Evolutionary conservation across 2,329 filamentous ascomycete genomes (phyloP).

Genomic region (Lasiodiplodia hormozganensis): DNA sequence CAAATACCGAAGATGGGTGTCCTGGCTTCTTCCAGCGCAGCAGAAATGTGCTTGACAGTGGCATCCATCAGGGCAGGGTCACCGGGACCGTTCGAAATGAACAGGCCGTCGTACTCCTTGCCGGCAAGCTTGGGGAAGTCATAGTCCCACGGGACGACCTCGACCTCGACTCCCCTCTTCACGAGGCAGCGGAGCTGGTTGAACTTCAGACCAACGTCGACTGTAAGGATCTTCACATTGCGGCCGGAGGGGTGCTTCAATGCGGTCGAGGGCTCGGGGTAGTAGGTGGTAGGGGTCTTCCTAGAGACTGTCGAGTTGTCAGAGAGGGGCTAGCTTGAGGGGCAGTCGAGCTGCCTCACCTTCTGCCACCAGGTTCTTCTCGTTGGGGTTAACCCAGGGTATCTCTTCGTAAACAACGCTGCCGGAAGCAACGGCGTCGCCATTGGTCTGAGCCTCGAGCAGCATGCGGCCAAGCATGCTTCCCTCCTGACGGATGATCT

Average conservation of each 20-base stretch:
- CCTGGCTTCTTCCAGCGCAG: conserved; percentile 77
- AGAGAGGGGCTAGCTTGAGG: conserved; percentile 7
- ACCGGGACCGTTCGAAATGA: conserved; percentile 97
- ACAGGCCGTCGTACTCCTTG: conserved; percentile 92
- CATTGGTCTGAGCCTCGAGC: conserved; percentile 45
- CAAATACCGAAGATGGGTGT: conserved; percentile 97
- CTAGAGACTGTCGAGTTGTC: conserved; percentile 74
- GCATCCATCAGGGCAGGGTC: conserved; percentile 84
- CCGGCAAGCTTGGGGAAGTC: conserved; percentile 79
- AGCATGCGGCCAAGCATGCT: conserved; percentile 91
- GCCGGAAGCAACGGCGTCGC: conserved; percentile 42
- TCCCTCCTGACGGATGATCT: conserved; percentile 90
- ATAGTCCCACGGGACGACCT: conserved; percentile 96
- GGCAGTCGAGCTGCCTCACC: conserved; percentile 65
- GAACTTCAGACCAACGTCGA: conserved; percentile 98
- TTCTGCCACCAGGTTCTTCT: conserved; percentile 90
- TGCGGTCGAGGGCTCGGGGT: conserved; percentile 72
- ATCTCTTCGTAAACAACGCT: conserved; percentile 73
- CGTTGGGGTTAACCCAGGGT: conserved; percentile 91
- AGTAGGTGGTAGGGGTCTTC: conserved; percentile 83
- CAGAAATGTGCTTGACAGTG: conserved; percentile 80
- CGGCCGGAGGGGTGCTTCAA: conserved; percentile 90
- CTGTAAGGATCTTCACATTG: conserved; percentile 83
- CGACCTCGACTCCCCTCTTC: conserved; percentile 87
- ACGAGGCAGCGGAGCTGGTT: conserved; percentile 96